A percentile compares a stretch with the other conserved stretches of the same genome.
phyloP scores from a whole-genome alignment of 768 basidiomycete species.

The Coprinopsis cinerea region DNA sequence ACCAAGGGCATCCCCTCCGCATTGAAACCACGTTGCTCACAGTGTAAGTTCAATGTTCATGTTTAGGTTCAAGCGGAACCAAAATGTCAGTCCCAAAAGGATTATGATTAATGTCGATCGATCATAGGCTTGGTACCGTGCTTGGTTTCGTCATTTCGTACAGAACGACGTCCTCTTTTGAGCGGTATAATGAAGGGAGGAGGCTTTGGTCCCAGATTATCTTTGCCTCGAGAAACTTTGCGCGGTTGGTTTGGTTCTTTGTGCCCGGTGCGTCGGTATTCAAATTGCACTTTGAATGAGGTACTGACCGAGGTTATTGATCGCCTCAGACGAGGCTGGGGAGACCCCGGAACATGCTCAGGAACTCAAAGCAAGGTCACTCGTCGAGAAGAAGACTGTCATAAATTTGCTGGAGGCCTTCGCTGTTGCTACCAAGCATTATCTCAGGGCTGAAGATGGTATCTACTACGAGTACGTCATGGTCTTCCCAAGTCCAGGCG shows the following conservation, averaged over 20 bases:
- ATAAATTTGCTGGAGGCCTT: slow-evolving; percentile 66
- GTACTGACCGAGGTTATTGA: background rate
- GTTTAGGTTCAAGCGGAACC: no score
- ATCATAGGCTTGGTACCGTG: slow-evolving; percentile 48
- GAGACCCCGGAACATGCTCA: slow-evolving; percentile 17
- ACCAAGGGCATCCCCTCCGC: slow-evolving; percentile 33
- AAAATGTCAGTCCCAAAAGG: no score
- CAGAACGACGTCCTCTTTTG: slow-evolving; percentile 66
- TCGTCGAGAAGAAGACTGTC: slow-evolving; percentile 65
- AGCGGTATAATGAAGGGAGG: slow-evolving; percentile 70
- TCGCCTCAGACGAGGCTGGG: slow-evolving; percentile 17
- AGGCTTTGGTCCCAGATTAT: slow-evolving; percentile 67
- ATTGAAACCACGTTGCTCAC: slow-evolving; percentile 56
- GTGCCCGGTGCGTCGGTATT: slow-evolving; percentile 39
- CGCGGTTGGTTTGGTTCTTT: slow-evolving; percentile 65
- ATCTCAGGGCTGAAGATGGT: slow-evolving; percentile 54
- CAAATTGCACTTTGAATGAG: background rate
- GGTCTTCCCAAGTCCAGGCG: no score
- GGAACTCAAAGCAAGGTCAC: slow-evolving; percentile 35
- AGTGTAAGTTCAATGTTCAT: slow-evolving; percentile 56
- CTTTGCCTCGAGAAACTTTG: slow-evolving; percentile 47
- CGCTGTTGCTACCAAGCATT: slow-evolving; percentile 63
- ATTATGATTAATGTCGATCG: no score
- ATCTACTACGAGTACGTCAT: slow-evolving; percentile 40
- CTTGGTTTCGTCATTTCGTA: slow-evolving; percentile 73